Percentiles rank a stretch among this genome's conserved stretches.
phyloP scores from a whole-genome alignment of 2,329 filamentous ascomycete genomes.

The Helicocarpus griseus region DNA sequence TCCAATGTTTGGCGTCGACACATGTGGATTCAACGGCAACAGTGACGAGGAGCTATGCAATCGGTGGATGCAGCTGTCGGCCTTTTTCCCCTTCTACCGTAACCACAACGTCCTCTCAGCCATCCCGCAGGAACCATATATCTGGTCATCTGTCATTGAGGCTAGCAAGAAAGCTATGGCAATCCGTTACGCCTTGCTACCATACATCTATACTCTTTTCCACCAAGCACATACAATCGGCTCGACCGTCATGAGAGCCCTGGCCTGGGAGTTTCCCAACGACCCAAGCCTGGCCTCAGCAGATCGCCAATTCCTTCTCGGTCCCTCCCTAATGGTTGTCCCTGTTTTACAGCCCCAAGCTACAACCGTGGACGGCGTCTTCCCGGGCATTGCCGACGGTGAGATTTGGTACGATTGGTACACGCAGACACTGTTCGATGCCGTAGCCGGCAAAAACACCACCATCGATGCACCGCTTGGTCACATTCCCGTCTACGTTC shows the following conservation, averaged over 20 bases:
- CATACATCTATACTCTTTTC: slow-evolving; percentile 69
- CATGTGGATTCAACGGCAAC: slow-evolving; percentile 62
- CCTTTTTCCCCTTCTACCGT: slow-evolving; percentile 70
- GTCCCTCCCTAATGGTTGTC: slow-evolving; percentile 54
- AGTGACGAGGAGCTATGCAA: slow-evolving; percentile 60
- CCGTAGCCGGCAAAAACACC: slow-evolving; percentile 45
- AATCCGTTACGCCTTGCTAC: slow-evolving; percentile 60
- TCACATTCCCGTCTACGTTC: slow-evolving; percentile 62
- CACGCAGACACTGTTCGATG: slow-evolving; percentile 48
- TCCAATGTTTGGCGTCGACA: slow-evolving; percentile 66
- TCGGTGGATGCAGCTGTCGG: slow-evolving; percentile 62
- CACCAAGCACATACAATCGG: slow-evolving; percentile 56
- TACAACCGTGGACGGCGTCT: slow-evolving; percentile 56
- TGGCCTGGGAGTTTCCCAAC: slow-evolving; percentile 65
- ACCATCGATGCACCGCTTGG: slow-evolving; percentile 53
- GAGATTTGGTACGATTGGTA: slow-evolving; percentile 75
- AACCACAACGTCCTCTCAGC: slow-evolving; percentile 61
- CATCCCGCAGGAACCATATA: slow-evolving; percentile 59
- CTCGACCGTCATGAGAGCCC: slow-evolving; percentile 60
- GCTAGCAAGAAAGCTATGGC: slow-evolving; percentile 58
- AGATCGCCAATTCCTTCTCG: slow-evolving; percentile 64
- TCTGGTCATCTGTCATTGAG: slow-evolving; percentile 56
- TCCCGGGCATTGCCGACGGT: slow-evolving; percentile 53
- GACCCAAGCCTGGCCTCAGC: slow-evolving; percentile 58
- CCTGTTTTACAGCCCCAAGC: slow-evolving; percentile 55